Base-by-base conservation (phyloP, 2,329 filamentous ascomycete genomes). In the Alternaria consortialis region DNA sequence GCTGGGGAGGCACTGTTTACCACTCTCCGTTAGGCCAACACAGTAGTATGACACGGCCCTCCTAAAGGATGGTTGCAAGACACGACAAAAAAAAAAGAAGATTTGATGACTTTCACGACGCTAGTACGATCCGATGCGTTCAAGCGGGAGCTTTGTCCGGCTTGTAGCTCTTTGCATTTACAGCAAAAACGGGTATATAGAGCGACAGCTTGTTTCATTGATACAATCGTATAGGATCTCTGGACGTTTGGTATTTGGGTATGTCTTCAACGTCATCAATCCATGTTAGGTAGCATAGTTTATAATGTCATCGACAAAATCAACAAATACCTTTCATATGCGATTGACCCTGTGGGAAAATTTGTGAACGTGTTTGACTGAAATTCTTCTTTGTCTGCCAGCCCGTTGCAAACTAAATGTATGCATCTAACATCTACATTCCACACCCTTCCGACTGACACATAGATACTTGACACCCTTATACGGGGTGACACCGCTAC, bases 401-500 rank as follows among this genome's bases (percentile, higher is more conserved):
- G 12, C 12, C 29, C 1, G 23, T 54, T 7, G 5, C 31, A 34
- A n/a, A n/a, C 31, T 20, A 7, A 15, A 31, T 8, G 25, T 17
- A 12, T 25, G 15, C 8, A 27, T 47, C 48, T 57, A 76, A 62
- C 74, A 76, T 39, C 75, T 65, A 58, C 69, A 70, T 62, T 86
- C 84, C 5, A 86, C 77, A 0, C 88, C 88, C 65, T 82, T 82
- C 59, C 81, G 80, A 74, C 86, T 88, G 12, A 89, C 86, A 68
- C 94, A 97, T 70, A 99, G 78, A 79, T 99, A 99, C 81, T 99
- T 99, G 67, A 99, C 95, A 1, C 95, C 95, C 81, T 98, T 99
- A 80, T 97, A 98, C 25, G 95, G 95, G 80, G 93, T 96, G 39
- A 98, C 88, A 2, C 91, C 88, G 67, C 97, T 93, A 0, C 93